Conservation (phyloP, 495 filamentous ascomycete genomes). For the Aspergillus cavernicola region DNA sequence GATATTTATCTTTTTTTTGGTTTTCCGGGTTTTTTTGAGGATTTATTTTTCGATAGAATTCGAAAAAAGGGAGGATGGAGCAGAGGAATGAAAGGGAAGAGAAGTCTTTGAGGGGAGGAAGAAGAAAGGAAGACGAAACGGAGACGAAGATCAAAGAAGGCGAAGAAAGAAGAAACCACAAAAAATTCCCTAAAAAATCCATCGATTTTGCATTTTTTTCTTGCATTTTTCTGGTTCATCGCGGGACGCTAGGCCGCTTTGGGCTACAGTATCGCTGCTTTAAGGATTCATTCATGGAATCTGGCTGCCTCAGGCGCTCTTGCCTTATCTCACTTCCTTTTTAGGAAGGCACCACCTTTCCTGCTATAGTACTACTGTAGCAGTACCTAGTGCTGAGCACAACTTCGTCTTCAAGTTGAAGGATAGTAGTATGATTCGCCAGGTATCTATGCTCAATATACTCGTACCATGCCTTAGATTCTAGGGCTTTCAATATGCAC, state of each 20-base stretch:
- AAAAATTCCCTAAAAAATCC: constrained; percentile 19
- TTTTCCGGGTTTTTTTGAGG: constrained; percentile 35
- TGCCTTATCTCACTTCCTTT: background rate
- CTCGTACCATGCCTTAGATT: background rate
- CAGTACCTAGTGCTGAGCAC: no score
- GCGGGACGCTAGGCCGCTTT: constrained; percentile 19
- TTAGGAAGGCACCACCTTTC: background rate
- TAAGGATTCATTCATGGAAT: constrained; percentile 18
- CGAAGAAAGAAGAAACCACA: constrained; percentile 14
- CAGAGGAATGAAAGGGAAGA: constrained; percentile 38
- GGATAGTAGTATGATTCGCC: background rate
- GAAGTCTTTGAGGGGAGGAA: constrained; percentile 23
- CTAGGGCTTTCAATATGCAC: no score
- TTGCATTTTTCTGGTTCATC: constrained; percentile 4
- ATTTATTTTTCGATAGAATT: constrained; percentile 42
- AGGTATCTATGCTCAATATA: background rate
- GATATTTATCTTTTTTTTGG: constrained; percentile 40
- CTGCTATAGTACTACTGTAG: no score
- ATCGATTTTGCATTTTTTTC: constrained; percentile 16
- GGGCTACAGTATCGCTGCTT: constrained; percentile 18
- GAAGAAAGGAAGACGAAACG: constrained; percentile 24
- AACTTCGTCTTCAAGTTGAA: no score
- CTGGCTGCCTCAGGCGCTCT: constrained; percentile 3
- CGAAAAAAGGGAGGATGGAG: constrained; percentile 36
- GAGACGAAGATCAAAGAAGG: constrained; percentile 28